A percentile compares a stretch with the other conserved stretches of the same genome.
phyloP scores from a whole-genome alignment of 208 protist genomes.

The Wallacemonas rigidus region DNA sequence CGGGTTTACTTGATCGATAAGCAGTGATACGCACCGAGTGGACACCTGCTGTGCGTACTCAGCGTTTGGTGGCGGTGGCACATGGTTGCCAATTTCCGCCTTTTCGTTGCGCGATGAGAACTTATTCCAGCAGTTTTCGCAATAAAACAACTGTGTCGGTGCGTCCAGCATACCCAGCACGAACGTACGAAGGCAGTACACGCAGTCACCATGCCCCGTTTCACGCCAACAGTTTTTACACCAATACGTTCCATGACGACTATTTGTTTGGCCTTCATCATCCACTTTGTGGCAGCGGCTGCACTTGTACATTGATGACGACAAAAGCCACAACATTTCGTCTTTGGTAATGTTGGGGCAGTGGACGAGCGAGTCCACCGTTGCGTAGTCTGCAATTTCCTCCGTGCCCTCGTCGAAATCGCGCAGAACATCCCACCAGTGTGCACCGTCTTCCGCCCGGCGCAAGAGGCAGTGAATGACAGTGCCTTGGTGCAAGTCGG shows the following conservation, averaged over 20 bases:
- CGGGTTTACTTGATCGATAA: constrained; percentile 75
- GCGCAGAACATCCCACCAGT: constrained; percentile 87
- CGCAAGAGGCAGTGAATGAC: constrained; percentile 71
- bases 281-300: constrained; percentile 75
- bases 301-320: constrained; percentile 64
- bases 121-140: constrained; percentile 74
- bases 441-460: constrained; percentile 66
- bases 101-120: constrained; percentile 68
- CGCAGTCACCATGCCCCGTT: constrained; percentile 82
- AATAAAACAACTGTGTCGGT: constrained; percentile 75
- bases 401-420: constrained; percentile 32
- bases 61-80: constrained; percentile 71
- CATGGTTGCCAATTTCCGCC: constrained; percentile 72
- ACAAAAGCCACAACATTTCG: constrained; percentile 80
- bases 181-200: constrained; percentile 70
- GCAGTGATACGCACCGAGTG: constrained; percentile 65
- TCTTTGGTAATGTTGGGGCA: constrained; percentile 59
- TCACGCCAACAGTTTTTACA: constrained; percentile 83
- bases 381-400: constrained; percentile 33
- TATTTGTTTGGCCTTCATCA: constrained; percentile 64
- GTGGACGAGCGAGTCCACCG: constrained; percentile 73
- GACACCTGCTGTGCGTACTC: constrained; percentile 77
- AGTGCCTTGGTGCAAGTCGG: constrained; percentile 37
- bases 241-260: constrained; percentile 67
- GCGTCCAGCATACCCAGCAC: constrained; percentile 64